A percentile compares a stretch with the other conserved stretches of the same genome.
Conservation (phyloP, 305 asterid genomes). For the Rubia balearica region DNA sequence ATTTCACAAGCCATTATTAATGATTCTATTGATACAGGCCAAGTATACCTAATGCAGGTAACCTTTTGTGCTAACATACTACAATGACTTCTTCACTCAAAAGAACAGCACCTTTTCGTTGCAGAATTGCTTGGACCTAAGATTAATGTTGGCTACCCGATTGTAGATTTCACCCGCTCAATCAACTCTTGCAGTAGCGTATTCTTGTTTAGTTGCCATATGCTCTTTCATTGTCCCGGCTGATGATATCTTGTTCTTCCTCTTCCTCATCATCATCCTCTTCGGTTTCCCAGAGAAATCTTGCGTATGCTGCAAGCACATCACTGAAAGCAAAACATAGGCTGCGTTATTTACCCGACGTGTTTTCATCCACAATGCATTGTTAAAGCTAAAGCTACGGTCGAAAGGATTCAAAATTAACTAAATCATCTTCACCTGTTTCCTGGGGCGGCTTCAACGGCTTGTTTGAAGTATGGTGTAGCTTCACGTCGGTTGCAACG, state of each 20-base stretch:
- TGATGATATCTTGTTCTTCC: neutral
- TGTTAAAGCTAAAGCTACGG: neutral
- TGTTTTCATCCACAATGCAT: neutral
- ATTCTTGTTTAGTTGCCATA: slow-evolving; percentile 9
- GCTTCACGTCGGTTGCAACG: slow-evolving; percentile 55
- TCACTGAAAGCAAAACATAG: slow-evolving; percentile 38
- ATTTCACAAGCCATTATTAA: neutral
- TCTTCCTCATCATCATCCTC: slow-evolving; percentile 33
- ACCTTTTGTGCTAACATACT: neutral
- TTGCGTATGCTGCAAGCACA: slow-evolving; percentile 72
- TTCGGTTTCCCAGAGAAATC: slow-evolving; percentile 72
- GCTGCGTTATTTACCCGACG: neutral
- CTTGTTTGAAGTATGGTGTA: slow-evolving; percentile 47
- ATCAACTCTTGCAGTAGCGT: neutral
- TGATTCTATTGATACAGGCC: neutral
- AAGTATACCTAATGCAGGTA: neutral
- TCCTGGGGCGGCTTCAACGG: slow-evolving; percentile 52
- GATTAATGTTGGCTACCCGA: neutral
- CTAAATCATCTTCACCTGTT: slow-evolving; percentile 42
- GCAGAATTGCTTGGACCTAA: neutral
- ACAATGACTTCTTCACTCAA: neutral
- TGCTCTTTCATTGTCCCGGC: slow-evolving; percentile 16
- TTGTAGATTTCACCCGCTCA: neutral
- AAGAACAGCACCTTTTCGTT: neutral
- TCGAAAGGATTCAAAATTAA: neutral